A percentile compares a stretch with the other conserved stretches of the same genome.
phyloP scores from a whole-genome alignment of 139 green algal species.

The Tetradesmus lagerheimii region DNA sequence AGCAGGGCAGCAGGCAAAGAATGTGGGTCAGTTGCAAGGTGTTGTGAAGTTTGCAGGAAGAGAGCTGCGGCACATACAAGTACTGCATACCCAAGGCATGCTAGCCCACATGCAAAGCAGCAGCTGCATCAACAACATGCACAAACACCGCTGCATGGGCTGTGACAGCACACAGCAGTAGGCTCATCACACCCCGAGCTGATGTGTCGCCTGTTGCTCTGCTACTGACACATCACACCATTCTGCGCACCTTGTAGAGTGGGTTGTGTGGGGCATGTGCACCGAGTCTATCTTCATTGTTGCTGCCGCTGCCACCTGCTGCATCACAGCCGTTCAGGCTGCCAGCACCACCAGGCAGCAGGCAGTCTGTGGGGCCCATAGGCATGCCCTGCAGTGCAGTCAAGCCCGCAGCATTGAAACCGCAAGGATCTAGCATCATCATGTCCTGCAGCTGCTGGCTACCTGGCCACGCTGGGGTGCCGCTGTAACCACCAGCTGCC shows the following conservation, averaged over 20 bases:
- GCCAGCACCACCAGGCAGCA: neutral
- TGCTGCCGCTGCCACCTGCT: neutral
- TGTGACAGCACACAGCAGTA: too few relatives aligned
- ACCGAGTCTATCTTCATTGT: neutral
- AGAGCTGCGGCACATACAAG: too few relatives aligned
- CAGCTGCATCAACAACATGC: too few relatives aligned
- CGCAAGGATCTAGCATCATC: neutral
- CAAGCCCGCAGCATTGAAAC: neutral
- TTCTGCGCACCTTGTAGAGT: constrained; percentile 64
- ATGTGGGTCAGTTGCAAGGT: neutral
- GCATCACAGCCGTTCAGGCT: neutral
- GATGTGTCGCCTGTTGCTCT: too few relatives aligned
- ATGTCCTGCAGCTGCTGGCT: neutral
- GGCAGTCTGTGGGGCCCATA: neutral
- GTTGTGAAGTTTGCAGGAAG: too few relatives aligned
- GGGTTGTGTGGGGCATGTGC: constrained; percentile 44
- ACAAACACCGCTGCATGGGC: too few relatives aligned
- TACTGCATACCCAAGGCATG: too few relatives aligned
- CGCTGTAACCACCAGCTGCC: neutral
- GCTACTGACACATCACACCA: too few relatives aligned
- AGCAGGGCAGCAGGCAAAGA: neutral
- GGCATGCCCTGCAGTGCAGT: neutral
- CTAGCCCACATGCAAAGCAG: too few relatives aligned
- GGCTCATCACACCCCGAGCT: too few relatives aligned
- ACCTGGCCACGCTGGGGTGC: neutral